Evolutionary conservation across 2,329 filamentous ascomycete species (phyloP), one percentile per base, ranked within the genome.

Genomic region (Epichloe typhina): DNA sequence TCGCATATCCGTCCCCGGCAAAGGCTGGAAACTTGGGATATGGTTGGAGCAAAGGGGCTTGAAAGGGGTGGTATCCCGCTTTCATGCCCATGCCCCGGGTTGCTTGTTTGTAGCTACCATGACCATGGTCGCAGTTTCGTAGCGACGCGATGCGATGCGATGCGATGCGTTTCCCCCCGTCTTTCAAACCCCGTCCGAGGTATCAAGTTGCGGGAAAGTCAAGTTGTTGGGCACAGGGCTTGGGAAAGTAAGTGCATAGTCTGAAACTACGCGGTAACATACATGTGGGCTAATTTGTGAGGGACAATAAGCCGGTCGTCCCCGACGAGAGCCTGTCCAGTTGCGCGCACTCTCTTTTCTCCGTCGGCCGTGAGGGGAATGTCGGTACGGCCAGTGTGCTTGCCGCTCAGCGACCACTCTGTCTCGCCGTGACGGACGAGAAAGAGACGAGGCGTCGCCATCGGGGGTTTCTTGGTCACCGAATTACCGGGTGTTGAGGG

Each of bases 391-490:
- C 89, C 86, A 0, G 91, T 97, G 69, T 96, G 88, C 49, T 82
- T 77, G 51, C 88, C 90, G 58, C 84, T 84, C 46, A 95, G 80
- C 5, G 87, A 94, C 90, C 90, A 97, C 72, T 95, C 88, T 4
- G 90, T 97, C 72, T 96, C 88, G 69, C 90, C 91, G 64, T 96
- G 90, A 59, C 90, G 87, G 64, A 89, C 71, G 58, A 93, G 80
- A 72, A 91, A 91, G 64, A 87, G 82, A 49, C 86, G 78, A 2
- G 87, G 86, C 2, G 83, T 80, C 21, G 62, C 53, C 63, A 64
- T 64, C 31, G 19, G 39, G 19, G 13, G 17, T 3, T 26, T 17
- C 23, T 26, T 3, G 23, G 0, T 26, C 7, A 8, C 7, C 23
- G 7, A 7, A 6, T 8, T 33, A 21, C 8, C 15, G 12, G 17